Conservation (phyloP, 768 basidiomycete species). For the Rhodotorula toruloides region DNA sequence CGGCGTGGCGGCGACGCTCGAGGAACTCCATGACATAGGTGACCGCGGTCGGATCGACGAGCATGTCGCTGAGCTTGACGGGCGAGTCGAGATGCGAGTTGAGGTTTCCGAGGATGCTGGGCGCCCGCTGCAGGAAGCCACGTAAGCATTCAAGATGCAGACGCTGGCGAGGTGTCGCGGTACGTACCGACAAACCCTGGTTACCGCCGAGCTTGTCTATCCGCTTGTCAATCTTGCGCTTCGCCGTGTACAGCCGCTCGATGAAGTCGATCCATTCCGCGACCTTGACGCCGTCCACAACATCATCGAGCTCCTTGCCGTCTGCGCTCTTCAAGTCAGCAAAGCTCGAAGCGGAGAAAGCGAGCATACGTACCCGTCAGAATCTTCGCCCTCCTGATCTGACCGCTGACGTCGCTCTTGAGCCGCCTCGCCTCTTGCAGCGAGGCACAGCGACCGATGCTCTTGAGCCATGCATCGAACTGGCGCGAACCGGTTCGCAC, state of each 20-base stretch:
- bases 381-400: constrained; percentile 73
- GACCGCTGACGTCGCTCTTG: constrained; percentile 80
- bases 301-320: constrained; percentile 74
- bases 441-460: constrained; percentile 73
- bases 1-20: constrained; percentile 77
- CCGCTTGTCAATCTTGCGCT: constrained; percentile 75
- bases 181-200: too few species aligned
- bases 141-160: background rate
- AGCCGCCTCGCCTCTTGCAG: constrained; percentile 81
- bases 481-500: constrained; percentile 72
- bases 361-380: constrained; percentile 57
- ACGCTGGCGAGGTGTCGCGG: background rate
- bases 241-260: constrained; percentile 81
- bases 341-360: background rate
- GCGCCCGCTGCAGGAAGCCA: constrained; percentile 3
- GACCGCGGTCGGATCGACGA: constrained; percentile 80
- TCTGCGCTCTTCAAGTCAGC: constrained; percentile 44
- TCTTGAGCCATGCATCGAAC: constrained; percentile 84
- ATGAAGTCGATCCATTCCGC: constrained; percentile 55
- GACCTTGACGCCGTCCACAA: constrained; percentile 52
- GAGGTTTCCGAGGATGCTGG: constrained; percentile 42
- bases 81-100: constrained; percentile 44
- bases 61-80: constrained; percentile 67
- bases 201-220: constrained; percentile 73
- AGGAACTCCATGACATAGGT: constrained; percentile 98